Evolutionary conservation across 495 filamentous ascomycete genomes (phyloP).

Genomic region (Amniculicola lignicola): DNA sequence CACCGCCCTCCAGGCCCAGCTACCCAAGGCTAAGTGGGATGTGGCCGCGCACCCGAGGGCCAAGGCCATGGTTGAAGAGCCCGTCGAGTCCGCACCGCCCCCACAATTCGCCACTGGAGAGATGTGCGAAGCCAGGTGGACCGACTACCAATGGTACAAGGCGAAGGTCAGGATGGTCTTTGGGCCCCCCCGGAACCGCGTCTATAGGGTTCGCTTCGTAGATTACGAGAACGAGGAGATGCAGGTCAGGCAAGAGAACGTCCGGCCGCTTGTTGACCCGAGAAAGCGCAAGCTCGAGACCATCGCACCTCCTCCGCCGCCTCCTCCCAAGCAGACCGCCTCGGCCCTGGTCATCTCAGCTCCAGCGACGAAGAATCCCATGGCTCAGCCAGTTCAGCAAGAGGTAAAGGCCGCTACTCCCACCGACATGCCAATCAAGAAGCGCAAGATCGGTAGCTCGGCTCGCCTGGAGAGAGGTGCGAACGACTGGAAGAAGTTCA

Average conservation of each 20-base stretch:
- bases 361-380: not conserved
- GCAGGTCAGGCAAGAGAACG: slow-evolving; percentile 77
- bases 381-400: too few relatives aligned
- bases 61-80: slow-evolving; percentile 44
- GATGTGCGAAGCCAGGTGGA: slow-evolving; percentile 84
- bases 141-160: slow-evolving; percentile 86
- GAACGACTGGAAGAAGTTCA: slow-evolving; percentile 92
- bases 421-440: not conserved
- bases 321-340: not conserved
- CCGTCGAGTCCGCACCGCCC: slow-evolving; percentile 44
- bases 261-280: slow-evolving; percentile 60
- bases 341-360: slow-evolving; percentile 19
- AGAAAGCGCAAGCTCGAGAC: slow-evolving; percentile 41
- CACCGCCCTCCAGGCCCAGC: not conserved
- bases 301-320: not conserved
- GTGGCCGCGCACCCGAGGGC: slow-evolving; percentile 44
- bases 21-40: slow-evolving; percentile 30
- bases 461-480: slow-evolving; percentile 87
- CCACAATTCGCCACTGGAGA: slow-evolving; percentile 77
- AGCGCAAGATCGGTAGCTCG: slow-evolving; percentile 86
- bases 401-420: too few relatives aligned
- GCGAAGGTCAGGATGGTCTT: slow-evolving; percentile 92
- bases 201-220: slow-evolving; percentile 93
- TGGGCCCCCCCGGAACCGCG: slow-evolving; percentile 78
- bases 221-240: slow-evolving; percentile 81